phyloP scores from a whole-genome alignment of 495 filamentous ascomycete genomes.

The Tuber microsphaerosporum region DNA sequence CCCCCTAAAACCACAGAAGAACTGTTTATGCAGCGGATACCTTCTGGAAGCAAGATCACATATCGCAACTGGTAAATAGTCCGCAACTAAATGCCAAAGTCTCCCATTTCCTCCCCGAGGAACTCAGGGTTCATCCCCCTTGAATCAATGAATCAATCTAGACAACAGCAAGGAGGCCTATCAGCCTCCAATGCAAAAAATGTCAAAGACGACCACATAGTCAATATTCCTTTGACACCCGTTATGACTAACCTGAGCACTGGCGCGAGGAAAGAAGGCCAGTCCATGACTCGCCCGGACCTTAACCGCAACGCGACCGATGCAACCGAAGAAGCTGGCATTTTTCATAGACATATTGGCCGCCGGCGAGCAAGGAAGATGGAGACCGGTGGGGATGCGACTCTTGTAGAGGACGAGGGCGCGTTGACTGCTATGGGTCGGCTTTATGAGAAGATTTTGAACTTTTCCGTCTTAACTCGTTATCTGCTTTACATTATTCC shows the following conservation, averaged over 20 bases:
- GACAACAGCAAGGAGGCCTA: conserved; percentile 18
- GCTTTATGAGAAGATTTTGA: conserved; percentile 74
- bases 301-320: conserved; percentile 34
- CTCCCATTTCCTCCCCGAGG: conserved; percentile 24
- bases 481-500: conserved; percentile 87
- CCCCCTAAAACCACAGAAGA: neutral
- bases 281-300: conserved; percentile 36
- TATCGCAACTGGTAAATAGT: neutral
- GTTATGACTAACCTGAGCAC: conserved; percentile 49
- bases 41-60: neutral
- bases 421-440: conserved; percentile 75
- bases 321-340: conserved; percentile 44
- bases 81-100: conserved; percentile 16
- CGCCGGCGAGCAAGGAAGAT: conserved; percentile 50
- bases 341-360: conserved; percentile 52
- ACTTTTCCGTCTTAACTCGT: conserved; percentile 76
- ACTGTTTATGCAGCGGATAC: neutral
- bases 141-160: conserved; percentile 4
- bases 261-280: conserved; percentile 49
- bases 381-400: conserved; percentile 42
- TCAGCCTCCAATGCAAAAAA: conserved; percentile 6
- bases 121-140: conserved; percentile 31
- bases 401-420: conserved; percentile 53
- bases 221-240: conserved; percentile 49
- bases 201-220: conserved; percentile 28